A percentile compares a stretch with the other conserved stretches of the same genome.
Evolutionary conservation across 306 rosid species (phyloP).

Genomic region (Fragaria ananassa): DNA sequence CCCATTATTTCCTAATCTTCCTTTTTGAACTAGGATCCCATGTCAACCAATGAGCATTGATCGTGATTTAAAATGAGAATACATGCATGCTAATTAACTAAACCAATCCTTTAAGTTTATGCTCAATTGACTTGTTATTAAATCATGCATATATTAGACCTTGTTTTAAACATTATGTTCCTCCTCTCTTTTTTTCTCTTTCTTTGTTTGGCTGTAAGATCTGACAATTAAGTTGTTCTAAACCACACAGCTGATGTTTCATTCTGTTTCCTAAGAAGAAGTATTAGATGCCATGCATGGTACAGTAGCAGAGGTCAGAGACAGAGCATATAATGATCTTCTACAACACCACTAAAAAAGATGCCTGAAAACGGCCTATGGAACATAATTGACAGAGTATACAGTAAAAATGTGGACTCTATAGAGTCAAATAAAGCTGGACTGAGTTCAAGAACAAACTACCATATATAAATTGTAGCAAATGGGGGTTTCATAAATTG

Average conservation of each 20-base stretch:
- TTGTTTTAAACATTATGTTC: background rate
- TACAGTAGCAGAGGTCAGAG: constrained; percentile 14
- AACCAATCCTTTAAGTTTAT: background rate
- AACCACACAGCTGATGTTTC: constrained; percentile 20
- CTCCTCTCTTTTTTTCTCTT: background rate
- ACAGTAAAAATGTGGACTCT: constrained; percentile 6
- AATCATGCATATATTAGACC: background rate
- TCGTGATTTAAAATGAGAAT: background rate
- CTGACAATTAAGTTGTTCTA: constrained; percentile 47
- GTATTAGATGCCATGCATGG: constrained; percentile 50
- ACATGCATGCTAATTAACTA: background rate
- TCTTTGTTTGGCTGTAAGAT: constrained; percentile 15
- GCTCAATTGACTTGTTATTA: background rate
- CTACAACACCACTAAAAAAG: constrained; percentile 37
- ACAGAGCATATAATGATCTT: constrained; percentile 28
- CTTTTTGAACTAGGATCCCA: background rate
- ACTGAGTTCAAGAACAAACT: constrained; percentile 4
- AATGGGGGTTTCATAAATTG: constrained; percentile 16
- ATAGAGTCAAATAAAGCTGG: background rate
- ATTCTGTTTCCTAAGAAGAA: constrained; percentile 16
- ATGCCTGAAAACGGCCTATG: constrained; percentile 18
- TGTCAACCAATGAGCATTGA: background rate
- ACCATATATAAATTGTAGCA: background rate
- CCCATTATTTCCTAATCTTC: background rate
- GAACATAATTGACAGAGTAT: too few species aligned